Percentiles rank a stretch among this genome's conserved stretches.
Conservation (phyloP, 1,284 basidiomycete genomes). For the Leccinum fuscescens region DNA sequence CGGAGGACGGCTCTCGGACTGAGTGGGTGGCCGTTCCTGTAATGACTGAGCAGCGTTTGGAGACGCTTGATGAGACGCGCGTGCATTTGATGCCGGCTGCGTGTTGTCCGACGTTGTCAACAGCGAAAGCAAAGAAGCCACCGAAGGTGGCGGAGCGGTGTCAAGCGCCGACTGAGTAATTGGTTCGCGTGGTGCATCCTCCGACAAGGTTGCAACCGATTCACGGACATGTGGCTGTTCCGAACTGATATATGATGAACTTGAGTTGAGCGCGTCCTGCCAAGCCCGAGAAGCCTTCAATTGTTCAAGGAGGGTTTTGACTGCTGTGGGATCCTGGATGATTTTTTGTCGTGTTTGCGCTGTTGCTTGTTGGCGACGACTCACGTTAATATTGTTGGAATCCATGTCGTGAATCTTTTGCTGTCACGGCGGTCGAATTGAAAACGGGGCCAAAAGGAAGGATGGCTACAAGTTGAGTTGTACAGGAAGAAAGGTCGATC, state of each 20-base stretch:
- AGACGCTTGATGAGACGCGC: constrained; percentile 9
- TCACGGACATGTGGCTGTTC: constrained; percentile 4
- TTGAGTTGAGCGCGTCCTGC: constrained; percentile 46
- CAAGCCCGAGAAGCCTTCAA: constrained; percentile 63
- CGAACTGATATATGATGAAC: constrained; percentile 3
- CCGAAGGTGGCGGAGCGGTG: constrained; percentile 34
- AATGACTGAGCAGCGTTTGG: constrained; percentile 9
- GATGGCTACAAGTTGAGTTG: neutral
- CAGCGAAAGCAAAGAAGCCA: constrained; percentile 68
- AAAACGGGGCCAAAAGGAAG: neutral
- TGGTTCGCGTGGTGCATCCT: constrained; percentile 10
- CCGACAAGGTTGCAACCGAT: constrained; percentile 5
- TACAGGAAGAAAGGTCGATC: neutral
- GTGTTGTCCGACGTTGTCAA: constrained; percentile 39
- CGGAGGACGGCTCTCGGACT: constrained; percentile 11
- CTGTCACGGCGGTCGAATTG: neutral
- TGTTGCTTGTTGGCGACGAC: neutral
- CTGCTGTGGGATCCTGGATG: constrained; percentile 49
- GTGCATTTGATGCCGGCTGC: constrained; percentile 11
- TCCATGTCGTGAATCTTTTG: constrained; percentile 28
- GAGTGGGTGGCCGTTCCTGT: constrained; percentile 11
- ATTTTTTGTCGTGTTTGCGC: neutral
- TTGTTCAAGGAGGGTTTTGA: constrained; percentile 65
- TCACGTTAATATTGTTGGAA: constrained; percentile 47
- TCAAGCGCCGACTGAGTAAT: constrained; percentile 3